Evolutionary conservation across 2,329 filamentous ascomycete genomes (phyloP).

Genomic region (Magnaporthiopsis poae): DNA sequence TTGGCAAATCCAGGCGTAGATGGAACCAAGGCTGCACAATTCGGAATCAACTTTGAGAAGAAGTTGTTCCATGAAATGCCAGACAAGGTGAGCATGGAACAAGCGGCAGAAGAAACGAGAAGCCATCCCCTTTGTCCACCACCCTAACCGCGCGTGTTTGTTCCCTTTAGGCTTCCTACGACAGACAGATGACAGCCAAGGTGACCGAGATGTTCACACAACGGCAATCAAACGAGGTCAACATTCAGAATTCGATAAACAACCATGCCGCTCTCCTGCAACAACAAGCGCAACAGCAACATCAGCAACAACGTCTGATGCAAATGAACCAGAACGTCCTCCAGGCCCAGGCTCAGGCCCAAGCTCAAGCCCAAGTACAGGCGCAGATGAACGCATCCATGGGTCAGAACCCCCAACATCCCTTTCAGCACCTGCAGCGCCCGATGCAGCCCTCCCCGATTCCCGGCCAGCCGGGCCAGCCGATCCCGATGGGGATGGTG

Average conservation of each 20-base stretch:
- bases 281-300: slow-evolving; percentile 26
- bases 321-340: slow-evolving; percentile 39
- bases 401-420: slow-evolving; percentile 40
- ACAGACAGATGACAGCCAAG: slow-evolving; percentile 36
- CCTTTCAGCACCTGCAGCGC: slow-evolving; percentile 49
- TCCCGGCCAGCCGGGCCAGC: slow-evolving; percentile 31
- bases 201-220: slow-evolving; percentile 39
- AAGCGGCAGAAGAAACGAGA: slow-evolving; percentile 8
- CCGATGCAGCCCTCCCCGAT: slow-evolving; percentile 47
- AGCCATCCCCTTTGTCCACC: neutral
- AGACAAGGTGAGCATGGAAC: slow-evolving; percentile 26
- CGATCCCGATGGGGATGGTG: slow-evolving; percentile 30
- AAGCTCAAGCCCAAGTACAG: slow-evolving; percentile 27
- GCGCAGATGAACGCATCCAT: slow-evolving; percentile 40
- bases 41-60: slow-evolving; percentile 38
- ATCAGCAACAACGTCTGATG: slow-evolving; percentile 27
- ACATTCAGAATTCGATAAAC: slow-evolving; percentile 39
- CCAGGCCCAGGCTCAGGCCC: slow-evolving; percentile 22
- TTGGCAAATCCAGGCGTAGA: slow-evolving; percentile 35
- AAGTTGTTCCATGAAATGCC: slow-evolving; percentile 35
- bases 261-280: slow-evolving; percentile 19
- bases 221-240: slow-evolving; percentile 40
- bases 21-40: slow-evolving; percentile 29
- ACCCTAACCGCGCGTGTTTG: slow-evolving; percentile 1
- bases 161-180: slow-evolving; percentile 37